These are phyloP conservation scores for Pelargonium nanum DNA, from an alignment of 345 rosid genomes.

Conservation along the genomic window DNA sequence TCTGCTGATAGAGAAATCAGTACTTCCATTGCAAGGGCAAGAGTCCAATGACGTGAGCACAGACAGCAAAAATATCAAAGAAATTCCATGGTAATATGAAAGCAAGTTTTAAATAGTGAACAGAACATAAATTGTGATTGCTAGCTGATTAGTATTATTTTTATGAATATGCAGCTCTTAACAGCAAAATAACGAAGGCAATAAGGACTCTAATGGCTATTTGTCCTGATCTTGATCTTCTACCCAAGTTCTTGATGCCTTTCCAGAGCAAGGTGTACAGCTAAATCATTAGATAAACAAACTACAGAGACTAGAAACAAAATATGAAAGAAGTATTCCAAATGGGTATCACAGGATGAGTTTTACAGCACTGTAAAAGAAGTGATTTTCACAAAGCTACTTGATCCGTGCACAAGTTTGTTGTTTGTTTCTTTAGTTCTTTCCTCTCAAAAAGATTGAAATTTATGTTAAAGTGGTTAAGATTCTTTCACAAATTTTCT, in stretches of 20 bases:
- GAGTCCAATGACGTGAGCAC: conserved; percentile 12
- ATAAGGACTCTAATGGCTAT: conserved; percentile 14
- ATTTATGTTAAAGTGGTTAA: no score
- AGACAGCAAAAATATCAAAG: conserved; percentile 10
- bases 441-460: no score
- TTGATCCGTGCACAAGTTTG: no score
- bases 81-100: conserved; percentile 24
- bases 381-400: neutral
- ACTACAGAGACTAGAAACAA: neutral
- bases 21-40: conserved; percentile 14
- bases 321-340: neutral
- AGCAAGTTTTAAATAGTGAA: neutral
- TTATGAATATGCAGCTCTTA: conserved; percentile 21
- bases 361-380: neutral
- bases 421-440: no score
- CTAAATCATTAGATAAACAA: neutral
- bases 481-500: no score
- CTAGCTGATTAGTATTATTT: conserved; percentile 6
- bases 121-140: conserved; percentile 4
- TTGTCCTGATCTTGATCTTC: conserved; percentile 22
- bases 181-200: conserved; percentile 8
- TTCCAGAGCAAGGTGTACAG: neutral
- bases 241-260: neutral
- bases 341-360: conserved; percentile 6
- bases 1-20: conserved; percentile 41